These are phyloP conservation scores for Aureobasidium sp. DNA, from an alignment of 2,329 filamentous ascomycete species.

Conservation along the genomic window DNA sequence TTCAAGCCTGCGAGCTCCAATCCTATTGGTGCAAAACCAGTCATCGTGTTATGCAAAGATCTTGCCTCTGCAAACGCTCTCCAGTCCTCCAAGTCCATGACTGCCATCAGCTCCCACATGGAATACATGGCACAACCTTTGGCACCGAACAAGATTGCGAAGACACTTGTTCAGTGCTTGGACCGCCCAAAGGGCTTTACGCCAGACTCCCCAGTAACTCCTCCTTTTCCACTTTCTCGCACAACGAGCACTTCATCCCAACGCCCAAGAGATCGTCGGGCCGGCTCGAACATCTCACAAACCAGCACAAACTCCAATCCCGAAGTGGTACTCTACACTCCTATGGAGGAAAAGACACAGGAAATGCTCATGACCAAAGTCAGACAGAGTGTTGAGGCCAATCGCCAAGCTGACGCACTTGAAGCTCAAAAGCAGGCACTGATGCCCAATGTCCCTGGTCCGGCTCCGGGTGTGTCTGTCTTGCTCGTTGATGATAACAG, in stretches of 20 bases:
- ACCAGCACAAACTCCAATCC: not conserved
- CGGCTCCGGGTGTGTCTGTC: conserved; percentile 15
- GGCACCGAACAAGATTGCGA: conserved; percentile 13
- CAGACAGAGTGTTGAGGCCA: not conserved
- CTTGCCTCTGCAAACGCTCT: conserved; percentile 12
- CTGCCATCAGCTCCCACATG: not conserved
- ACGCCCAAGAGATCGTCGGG: not conserved
- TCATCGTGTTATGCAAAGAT: conserved; percentile 6
- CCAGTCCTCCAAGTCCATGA: not conserved
- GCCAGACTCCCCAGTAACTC: not conserved
- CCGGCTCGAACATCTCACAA: not conserved
- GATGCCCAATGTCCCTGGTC: not conserved
- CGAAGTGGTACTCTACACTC: not conserved
- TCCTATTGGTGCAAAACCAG: not conserved
- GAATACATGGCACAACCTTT: conserved; percentile 14
- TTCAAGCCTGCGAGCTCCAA: not conserved
- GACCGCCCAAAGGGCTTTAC: not conserved
- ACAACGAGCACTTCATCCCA: not conserved
- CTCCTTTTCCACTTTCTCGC: not conserved
- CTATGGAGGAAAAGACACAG: not conserved
- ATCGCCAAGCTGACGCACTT: not conserved
- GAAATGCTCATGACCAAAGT: not conserved
- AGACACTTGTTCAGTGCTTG: conserved; percentile 21
- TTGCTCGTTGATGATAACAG: conserved; percentile 30
- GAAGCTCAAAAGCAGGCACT: conserved; percentile 5